Conservation (phyloP, 2,329 filamentous ascomycete species). For the Diaporthe sp. region DNA sequence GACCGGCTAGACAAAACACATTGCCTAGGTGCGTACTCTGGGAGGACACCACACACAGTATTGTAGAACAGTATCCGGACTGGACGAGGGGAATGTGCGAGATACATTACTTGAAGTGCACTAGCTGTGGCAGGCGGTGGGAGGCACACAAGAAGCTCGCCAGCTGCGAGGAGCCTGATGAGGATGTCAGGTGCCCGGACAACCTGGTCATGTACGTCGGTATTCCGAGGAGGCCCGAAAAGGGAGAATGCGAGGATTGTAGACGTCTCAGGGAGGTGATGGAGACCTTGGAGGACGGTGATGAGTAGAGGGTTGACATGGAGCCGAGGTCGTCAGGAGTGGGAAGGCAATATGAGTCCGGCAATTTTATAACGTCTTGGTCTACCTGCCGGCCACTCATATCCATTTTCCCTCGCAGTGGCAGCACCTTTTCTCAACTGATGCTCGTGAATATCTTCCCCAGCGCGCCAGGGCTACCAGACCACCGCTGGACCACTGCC, state of each 20-base stretch:
- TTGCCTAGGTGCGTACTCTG: background rate
- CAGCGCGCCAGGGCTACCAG: background rate
- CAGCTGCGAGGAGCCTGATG: slow-evolving; percentile 53
- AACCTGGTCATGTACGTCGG: slow-evolving; percentile 56
- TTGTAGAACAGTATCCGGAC: background rate
- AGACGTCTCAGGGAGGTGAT: slow-evolving; percentile 47
- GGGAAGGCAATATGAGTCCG: background rate
- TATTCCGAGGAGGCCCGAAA: slow-evolving; percentile 49
- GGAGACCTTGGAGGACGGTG: slow-evolving; percentile 47
- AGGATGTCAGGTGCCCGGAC: slow-evolving; percentile 48
- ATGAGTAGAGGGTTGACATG: background rate
- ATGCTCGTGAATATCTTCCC: background rate
- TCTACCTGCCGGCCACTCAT: background rate
- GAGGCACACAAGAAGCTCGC: slow-evolving; percentile 52
- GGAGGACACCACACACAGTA: too few relatives aligned
- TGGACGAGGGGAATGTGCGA: slow-evolving; percentile 51
- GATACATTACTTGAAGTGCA: slow-evolving; percentile 52
- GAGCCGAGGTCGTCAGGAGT: background rate
- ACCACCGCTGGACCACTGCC: too few relatives aligned
- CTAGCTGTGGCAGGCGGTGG: slow-evolving; percentile 50
- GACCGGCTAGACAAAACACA: too few relatives aligned
- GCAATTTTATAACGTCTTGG: background rate
- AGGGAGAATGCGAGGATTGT: slow-evolving; percentile 51
- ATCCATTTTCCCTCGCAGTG: too few relatives aligned
- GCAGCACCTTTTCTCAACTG: background rate